phyloP scores from a whole-genome alignment of 306 rosid species.

The Begonia masoniana region DNA sequence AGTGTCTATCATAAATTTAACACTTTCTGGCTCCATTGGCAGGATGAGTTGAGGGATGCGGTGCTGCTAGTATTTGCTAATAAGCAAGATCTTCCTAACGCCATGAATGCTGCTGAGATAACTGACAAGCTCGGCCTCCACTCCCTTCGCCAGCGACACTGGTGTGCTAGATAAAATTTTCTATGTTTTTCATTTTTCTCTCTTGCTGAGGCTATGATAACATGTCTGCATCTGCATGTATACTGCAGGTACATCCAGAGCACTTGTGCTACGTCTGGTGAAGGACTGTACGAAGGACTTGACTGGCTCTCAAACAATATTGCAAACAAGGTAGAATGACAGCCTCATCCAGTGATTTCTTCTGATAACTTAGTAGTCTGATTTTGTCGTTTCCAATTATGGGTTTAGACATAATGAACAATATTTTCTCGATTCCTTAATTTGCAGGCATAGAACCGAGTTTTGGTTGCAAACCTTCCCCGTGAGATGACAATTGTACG shows the following conservation, averaged over 20 bases:
- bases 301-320: constrained; percentile 74
- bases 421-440: no score
- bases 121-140: constrained; percentile 54
- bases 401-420: no score
- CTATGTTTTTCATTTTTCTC: background rate
- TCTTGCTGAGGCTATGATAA: no score
- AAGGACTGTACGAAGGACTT: constrained; percentile 62
- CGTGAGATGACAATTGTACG: background rate
- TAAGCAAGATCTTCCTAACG: constrained; percentile 70
- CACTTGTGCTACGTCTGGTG: constrained; percentile 66
- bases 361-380: no score
- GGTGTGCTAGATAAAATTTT: constrained; percentile 17
- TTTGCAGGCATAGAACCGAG: background rate
- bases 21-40: background rate
- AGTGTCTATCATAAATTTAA: no score
- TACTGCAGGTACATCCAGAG: constrained; percentile 55
- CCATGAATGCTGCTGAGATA: constrained; percentile 67
- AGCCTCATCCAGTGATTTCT: background rate
- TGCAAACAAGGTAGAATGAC: constrained; percentile 33
- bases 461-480: background rate
- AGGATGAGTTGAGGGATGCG: constrained; percentile 61
- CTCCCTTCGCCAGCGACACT: constrained; percentile 55
- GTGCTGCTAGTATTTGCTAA: constrained; percentile 61
- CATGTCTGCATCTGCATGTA: background rate
- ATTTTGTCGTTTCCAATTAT: background rate